Evolutionary conservation across 768 basidiomycete species (phyloP).

Genomic region (Galerina sulciceps): DNA sequence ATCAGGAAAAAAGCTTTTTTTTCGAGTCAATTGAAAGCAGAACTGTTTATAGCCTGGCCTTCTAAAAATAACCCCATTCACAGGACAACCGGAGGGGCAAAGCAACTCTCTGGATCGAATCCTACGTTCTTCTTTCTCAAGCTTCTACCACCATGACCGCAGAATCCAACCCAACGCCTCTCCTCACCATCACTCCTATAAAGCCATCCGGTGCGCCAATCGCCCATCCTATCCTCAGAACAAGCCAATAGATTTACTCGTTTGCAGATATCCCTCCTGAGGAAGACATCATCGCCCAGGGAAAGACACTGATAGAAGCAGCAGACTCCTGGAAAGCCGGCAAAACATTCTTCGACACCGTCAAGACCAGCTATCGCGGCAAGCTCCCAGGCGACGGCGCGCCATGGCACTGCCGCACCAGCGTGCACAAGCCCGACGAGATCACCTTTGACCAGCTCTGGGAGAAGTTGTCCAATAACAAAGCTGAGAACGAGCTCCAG

Average conservation of each 20-base stretch:
- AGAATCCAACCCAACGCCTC: slow-evolving; percentile 19
- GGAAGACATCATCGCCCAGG: slow-evolving; percentile 57
- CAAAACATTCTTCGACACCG: slow-evolving; percentile 56
- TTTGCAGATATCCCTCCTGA: slow-evolving; percentile 63
- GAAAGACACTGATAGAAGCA: slow-evolving; percentile 57
- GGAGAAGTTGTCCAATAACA: slow-evolving; percentile 67
- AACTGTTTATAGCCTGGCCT: background rate
- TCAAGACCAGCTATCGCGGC: slow-evolving; percentile 57
- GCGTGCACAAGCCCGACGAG: slow-evolving; percentile 67
- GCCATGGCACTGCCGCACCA: slow-evolving; percentile 70
- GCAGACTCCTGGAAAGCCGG: slow-evolving; percentile 68
- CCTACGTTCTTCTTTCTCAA: slow-evolving; percentile 16
- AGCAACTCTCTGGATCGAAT: background rate
- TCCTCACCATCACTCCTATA: slow-evolving; percentile 30
- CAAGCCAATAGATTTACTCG: background rate
- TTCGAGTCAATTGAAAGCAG: background rate
- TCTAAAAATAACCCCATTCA: slow-evolving; percentile 20
- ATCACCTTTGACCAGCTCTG: slow-evolving; percentile 77
- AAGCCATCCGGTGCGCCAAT: slow-evolving; percentile 28
- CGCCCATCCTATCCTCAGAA: background rate
- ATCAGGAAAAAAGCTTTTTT: background rate
- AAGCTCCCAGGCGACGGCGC: slow-evolving; percentile 61
- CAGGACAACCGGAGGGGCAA: slow-evolving; percentile 16
- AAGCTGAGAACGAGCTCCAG: slow-evolving; percentile 73
- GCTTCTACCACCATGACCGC: slow-evolving; percentile 26